These are phyloP conservation scores for Butyriboletus appendiculatus DNA, from an alignment of 1,284 basidiomycete genomes.

Conservation along the genomic window DNA sequence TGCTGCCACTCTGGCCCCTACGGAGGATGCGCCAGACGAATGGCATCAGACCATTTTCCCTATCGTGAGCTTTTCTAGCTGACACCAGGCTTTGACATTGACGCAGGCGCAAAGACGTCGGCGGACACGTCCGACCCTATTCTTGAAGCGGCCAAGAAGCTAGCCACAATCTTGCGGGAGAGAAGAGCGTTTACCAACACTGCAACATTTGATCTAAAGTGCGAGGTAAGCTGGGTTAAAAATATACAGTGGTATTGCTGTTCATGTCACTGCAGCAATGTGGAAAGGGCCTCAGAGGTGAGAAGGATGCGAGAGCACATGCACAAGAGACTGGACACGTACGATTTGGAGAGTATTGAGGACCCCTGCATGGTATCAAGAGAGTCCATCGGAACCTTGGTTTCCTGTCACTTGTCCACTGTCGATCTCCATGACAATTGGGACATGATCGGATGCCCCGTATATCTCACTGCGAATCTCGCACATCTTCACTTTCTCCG, in stretches of 20 bases:
- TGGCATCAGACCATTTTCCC: constrained; percentile 91
- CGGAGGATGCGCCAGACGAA: constrained; percentile 68
- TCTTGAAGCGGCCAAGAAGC: constrained; percentile 65
- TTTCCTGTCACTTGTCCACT: constrained; percentile 33
- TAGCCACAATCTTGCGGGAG: constrained; percentile 71
- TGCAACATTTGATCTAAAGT: constrained; percentile 84
- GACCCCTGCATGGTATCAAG: constrained; percentile 9
- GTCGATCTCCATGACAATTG: constrained; percentile 73
- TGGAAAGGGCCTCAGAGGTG: constrained; percentile 81
- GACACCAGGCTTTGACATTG: constrained; percentile 15
- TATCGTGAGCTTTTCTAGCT: constrained; percentile 38
- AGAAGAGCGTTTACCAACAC: constrained; percentile 90
- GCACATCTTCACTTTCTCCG: constrained; percentile 65
- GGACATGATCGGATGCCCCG: constrained; percentile 84
- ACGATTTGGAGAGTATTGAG: constrained; percentile 85
- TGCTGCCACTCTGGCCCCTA: constrained; percentile 80
- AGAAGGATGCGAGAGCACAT: constrained; percentile 88
- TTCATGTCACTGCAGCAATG: constrained; percentile 56
- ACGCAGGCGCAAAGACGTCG: constrained; percentile 25
- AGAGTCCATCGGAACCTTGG: background rate
- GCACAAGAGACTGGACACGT: constrained; percentile 86
- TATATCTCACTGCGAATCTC: constrained; percentile 85
- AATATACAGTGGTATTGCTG: constrained; percentile 5
- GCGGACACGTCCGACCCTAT: constrained; percentile 51
- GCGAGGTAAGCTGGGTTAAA: constrained; percentile 55